Conservation (phyloP, 331 rosid genomes). For the Stylosanthes scabra region DNA sequence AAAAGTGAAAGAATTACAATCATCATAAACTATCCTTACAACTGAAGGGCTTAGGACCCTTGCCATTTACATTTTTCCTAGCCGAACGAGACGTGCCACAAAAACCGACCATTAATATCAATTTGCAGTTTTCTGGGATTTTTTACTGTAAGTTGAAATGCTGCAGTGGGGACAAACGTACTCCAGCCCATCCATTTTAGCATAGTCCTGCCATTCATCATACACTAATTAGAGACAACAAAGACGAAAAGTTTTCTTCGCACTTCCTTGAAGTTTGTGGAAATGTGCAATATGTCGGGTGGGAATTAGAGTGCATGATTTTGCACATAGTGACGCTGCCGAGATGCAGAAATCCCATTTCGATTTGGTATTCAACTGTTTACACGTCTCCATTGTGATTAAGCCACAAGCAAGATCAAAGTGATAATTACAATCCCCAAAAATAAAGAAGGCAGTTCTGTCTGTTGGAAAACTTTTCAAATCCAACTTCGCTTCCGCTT, state of each 20-base stretch:
- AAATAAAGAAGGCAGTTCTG: background rate
- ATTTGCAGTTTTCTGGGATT: constrained; percentile 54
- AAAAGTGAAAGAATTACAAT: constrained; percentile 24
- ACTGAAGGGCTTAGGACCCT: constrained; percentile 26
- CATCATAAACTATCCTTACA: constrained; percentile 37
- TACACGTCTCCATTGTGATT: constrained; percentile 3
- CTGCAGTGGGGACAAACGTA: constrained; percentile 61
- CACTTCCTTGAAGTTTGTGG: background rate
- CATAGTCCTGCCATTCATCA: constrained; percentile 56
- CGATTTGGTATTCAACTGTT: background rate
- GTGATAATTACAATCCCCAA: constrained; percentile 16
- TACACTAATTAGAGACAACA: background rate
- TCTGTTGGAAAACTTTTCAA: background rate
- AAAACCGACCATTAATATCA: constrained; percentile 41
- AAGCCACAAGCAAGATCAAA: constrained; percentile 23
- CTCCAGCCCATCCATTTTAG: constrained; percentile 61
- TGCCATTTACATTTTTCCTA: constrained; percentile 35
- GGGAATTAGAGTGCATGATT: background rate
- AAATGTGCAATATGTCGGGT: background rate
- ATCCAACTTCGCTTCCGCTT: background rate
- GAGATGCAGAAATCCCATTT: background rate
- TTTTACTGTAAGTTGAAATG: constrained; percentile 50
- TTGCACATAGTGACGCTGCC: background rate
- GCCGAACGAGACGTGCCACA: background rate
- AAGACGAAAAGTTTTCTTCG: background rate